Conservation (phyloP, 2,329 filamentous ascomycete species). For the Chaetomium sp. region DNA sequence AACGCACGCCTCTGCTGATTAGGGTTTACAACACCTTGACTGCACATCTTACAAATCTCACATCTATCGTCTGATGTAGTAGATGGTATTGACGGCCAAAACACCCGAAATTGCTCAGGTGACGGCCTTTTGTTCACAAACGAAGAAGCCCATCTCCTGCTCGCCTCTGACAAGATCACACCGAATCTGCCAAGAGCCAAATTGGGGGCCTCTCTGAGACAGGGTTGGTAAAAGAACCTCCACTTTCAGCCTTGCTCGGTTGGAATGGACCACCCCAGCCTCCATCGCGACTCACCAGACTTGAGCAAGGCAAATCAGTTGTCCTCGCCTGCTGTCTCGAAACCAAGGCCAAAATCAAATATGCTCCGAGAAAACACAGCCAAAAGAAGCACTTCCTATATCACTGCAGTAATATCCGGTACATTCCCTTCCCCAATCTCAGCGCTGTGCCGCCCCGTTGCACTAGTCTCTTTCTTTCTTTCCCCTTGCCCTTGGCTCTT, state of each 20-base stretch:
- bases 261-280: constrained; percentile 19
- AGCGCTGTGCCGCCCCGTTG: constrained; percentile 21
- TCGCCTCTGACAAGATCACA: background rate
- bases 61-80: background rate
- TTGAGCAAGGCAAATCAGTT: background rate
- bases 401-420: constrained; percentile 25
- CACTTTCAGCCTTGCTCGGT: constrained; percentile 20
- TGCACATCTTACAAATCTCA: background rate
- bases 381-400: constrained; percentile 14
- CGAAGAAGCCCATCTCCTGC: background rate
- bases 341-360: constrained; percentile 25
- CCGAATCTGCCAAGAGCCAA: background rate
- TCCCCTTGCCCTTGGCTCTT: background rate
- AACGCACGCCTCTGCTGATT: background rate
- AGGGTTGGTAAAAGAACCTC: constrained; percentile 6
- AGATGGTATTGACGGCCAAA: background rate
- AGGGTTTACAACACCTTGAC: background rate
- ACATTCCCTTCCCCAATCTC: constrained; percentile 11
- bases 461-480: constrained; percentile 4
- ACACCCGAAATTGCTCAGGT: background rate
- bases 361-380: constrained; percentile 35
- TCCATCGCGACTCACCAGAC: constrained; percentile 27
- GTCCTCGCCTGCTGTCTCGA: constrained; percentile 21
- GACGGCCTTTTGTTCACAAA: too few relatives aligned
- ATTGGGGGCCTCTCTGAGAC: background rate